Evolutionary conservation across 163 green algal species (phyloP).

Genomic region (Scenedesmus sp.): DNA sequence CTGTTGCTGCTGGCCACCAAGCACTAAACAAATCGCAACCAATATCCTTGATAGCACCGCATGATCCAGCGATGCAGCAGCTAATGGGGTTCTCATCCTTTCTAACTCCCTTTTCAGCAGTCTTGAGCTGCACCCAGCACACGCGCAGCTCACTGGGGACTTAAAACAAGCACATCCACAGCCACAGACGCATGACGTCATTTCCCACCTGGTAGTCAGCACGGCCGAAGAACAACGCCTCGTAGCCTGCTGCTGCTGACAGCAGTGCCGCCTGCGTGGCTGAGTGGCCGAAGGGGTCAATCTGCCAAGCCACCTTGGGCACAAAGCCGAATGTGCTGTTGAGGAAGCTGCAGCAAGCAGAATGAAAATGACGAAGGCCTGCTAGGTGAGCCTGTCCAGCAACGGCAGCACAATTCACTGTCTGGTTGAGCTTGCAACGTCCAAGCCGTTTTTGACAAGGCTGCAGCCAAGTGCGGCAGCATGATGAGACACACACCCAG

Average conservation of each 20-base stretch:
- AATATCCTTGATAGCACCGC: too few species aligned
- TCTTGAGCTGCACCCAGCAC: too few species aligned
- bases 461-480: too few species aligned
- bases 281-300: conserved; percentile 95
- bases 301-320: conserved; percentile 86
- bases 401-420: not conserved
- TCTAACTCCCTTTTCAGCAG: too few species aligned
- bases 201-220: conserved; percentile 83
- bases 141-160: not conserved
- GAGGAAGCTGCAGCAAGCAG: conserved; percentile 69
- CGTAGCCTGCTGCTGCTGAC: conserved; percentile 74
- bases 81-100: too few species aligned
- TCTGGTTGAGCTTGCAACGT: too few species aligned
- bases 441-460: too few species aligned
- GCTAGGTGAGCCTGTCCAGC: too few species aligned
- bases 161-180: not conserved
- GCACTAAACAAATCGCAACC: too few species aligned
- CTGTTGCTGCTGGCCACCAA: conserved; percentile 7
- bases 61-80: too few species aligned
- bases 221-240: conserved; percentile 88
- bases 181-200: not conserved
- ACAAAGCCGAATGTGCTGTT: conserved; percentile 72
- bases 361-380: too few species aligned
- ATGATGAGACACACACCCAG: too few species aligned
- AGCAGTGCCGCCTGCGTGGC: conserved; percentile 82